Conservation (phyloP, 495 filamentous ascomycete genomes). For the Aspergillus diversus region DNA sequence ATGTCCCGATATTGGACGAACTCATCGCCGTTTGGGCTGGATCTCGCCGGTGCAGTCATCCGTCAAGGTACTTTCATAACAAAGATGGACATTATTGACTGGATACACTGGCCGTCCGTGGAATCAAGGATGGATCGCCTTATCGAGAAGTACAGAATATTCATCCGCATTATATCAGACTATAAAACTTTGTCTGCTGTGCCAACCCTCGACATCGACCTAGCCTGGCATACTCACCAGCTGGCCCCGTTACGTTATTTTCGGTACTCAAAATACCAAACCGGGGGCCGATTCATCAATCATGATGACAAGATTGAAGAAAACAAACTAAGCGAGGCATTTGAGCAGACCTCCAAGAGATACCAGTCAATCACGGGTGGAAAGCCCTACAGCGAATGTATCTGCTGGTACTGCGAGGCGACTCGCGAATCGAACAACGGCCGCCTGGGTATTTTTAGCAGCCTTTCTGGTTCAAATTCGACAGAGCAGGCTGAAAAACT, state of each 20-base stretch:
- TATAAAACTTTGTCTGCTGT: slow-evolving; percentile 62
- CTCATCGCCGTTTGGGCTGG: slow-evolving; percentile 66
- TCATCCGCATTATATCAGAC: slow-evolving; percentile 63
- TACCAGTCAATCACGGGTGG: slow-evolving; percentile 63
- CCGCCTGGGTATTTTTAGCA: slow-evolving; percentile 33
- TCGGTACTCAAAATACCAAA: slow-evolving; percentile 40
- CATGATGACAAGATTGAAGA: slow-evolving; percentile 86
- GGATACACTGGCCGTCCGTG: slow-evolving; percentile 70
- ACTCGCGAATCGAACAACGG: slow-evolving; percentile 62
- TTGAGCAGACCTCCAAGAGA: slow-evolving; percentile 72
- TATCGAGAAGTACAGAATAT: slow-evolving; percentile 69
- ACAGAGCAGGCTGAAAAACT: slow-evolving; percentile 47
- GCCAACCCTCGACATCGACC: slow-evolving; percentile 82
- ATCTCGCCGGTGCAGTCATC: slow-evolving; percentile 77
- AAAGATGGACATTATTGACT: slow-evolving; percentile 79
- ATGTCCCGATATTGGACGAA: slow-evolving; percentile 83
- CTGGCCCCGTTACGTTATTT: slow-evolving; percentile 68
- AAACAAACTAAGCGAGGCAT: slow-evolving; percentile 58
- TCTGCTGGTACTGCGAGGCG: slow-evolving; percentile 92
- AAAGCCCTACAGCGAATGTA: slow-evolving; percentile 78
- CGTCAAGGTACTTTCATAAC: slow-evolving; percentile 78
- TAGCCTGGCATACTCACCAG: slow-evolving; percentile 73
- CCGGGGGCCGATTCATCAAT: slow-evolving; percentile 58
- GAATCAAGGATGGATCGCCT: slow-evolving; percentile 66
- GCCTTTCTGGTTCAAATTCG: slow-evolving; percentile 34